These are phyloP conservation scores for Copromyces sp. DNA, from an alignment of 495 filamentous ascomycete species.

Conservation along the genomic window DNA sequence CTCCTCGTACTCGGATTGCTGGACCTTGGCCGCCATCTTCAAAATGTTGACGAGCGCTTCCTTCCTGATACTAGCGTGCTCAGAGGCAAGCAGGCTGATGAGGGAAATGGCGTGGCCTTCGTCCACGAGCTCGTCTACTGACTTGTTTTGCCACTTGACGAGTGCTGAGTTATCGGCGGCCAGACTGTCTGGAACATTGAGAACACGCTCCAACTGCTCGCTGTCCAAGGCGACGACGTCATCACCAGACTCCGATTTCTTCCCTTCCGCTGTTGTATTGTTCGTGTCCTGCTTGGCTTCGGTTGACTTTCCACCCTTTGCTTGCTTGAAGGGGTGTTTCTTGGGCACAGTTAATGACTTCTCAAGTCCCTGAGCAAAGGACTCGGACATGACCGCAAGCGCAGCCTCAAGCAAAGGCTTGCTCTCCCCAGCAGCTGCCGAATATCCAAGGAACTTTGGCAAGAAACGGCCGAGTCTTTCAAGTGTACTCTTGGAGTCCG, in stretches of 20 bases:
- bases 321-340: background rate
- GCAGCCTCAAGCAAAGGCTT: slow-evolving; percentile 28
- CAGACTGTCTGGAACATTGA: slow-evolving; percentile 22
- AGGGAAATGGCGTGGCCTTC: slow-evolving; percentile 58
- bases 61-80: slow-evolving; percentile 59
- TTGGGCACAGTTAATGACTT: background rate
- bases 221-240: background rate
- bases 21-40: slow-evolving; percentile 54
- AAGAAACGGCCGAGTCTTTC: slow-evolving; percentile 45
- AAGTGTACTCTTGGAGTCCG: slow-evolving; percentile 26
- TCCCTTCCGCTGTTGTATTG: background rate
- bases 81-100: slow-evolving; percentile 63
- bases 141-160: slow-evolving; percentile 61
- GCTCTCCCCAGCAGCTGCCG: slow-evolving; percentile 28
- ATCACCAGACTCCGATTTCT: background rate
- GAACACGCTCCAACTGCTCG: slow-evolving; percentile 22
- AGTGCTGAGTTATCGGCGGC: slow-evolving; percentile 49
- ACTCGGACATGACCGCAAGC: slow-evolving; percentile 19
- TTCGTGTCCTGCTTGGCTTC: background rate
- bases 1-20: slow-evolving; percentile 63
- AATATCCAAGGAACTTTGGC: slow-evolving; percentile 40
- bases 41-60: slow-evolving; percentile 62
- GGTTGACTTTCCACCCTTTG: slow-evolving; percentile 5
- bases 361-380: slow-evolving; percentile 7
- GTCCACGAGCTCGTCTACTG: slow-evolving; percentile 61